Conservation (phyloP, 2,329 filamentous ascomycete genomes). For the Lachnellula subtilissima region DNA sequence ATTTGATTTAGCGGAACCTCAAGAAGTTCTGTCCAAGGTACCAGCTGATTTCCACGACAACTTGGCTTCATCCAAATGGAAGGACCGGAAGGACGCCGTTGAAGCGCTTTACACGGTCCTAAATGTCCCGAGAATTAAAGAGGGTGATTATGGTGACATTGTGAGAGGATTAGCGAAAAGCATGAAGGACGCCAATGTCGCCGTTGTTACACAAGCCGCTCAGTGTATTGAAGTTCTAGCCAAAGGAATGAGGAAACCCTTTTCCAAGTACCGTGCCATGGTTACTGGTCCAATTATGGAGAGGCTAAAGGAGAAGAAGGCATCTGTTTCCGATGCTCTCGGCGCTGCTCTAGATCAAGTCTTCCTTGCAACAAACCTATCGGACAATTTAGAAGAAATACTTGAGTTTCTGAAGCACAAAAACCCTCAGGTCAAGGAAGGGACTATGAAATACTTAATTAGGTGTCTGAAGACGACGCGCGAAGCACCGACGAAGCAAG, state of each 20-base stretch:
- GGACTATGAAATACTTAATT: constrained; percentile 89
- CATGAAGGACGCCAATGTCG: constrained; percentile 98
- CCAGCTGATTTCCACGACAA: constrained; percentile 78
- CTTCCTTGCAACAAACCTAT: constrained; percentile 61
- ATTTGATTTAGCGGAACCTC: constrained; percentile 77
- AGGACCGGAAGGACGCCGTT: constrained; percentile 91
- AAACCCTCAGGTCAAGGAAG: constrained; percentile 96
- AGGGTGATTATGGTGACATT: constrained; percentile 81
- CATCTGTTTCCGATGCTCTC: constrained; percentile 79
- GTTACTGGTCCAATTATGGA: constrained; percentile 92
- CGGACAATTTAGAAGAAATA: constrained; percentile 89
- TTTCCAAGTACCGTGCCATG: constrained; percentile 71
- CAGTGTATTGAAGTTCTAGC: constrained; percentile 88
- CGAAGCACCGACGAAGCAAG: constrained; percentile 76
- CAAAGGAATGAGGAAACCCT: constrained; percentile 74
- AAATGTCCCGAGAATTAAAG: constrained; percentile 87
- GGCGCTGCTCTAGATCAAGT: constrained; percentile 74
- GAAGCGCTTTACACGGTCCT: constrained; percentile 72
- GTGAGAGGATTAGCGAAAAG: constrained; percentile 81
- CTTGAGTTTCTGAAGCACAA: constrained; percentile 83
- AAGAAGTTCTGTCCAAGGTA: constrained; percentile 79
- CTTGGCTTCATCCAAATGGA: constrained; percentile 91
- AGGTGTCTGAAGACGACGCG: constrained; percentile 78
- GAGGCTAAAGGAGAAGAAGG: constrained; percentile 95
- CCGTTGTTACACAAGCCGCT: constrained; percentile 87